Percentiles rank a stretch among this genome's conserved stretches.
Evolutionary conservation across 257 asterid species (phyloP).

Genomic region (Paraleonurus japonicus): DNA sequence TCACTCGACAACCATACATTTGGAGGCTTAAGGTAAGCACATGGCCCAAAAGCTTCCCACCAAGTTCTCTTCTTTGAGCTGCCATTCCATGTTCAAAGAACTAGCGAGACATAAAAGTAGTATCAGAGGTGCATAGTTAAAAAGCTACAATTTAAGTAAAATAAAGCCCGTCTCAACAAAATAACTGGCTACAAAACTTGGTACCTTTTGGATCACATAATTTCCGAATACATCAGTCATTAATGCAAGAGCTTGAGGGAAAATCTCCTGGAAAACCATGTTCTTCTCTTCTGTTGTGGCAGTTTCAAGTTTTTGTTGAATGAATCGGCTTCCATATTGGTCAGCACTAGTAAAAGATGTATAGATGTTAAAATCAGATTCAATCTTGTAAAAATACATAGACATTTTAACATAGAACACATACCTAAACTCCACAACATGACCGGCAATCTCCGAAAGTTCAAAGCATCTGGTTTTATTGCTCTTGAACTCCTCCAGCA

Average conservation of each 20-base stretch:
- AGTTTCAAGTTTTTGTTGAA: slow-evolving; percentile 95
- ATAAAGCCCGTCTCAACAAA: slow-evolving; percentile 1
- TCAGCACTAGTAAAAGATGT: slow-evolving; percentile 58
- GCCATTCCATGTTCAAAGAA: slow-evolving; percentile 96
- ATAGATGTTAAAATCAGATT: slow-evolving; percentile 18
- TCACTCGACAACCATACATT: slow-evolving; percentile 98
- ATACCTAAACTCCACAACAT: slow-evolving; percentile 95
- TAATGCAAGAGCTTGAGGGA: slow-evolving; percentile 83
- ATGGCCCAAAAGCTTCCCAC: slow-evolving; percentile 79
- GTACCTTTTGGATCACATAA: slow-evolving; percentile 95
- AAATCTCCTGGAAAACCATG: slow-evolving; percentile 89
- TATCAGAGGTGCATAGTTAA: not conserved
- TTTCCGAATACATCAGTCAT: slow-evolving; percentile 98
- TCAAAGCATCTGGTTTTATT: slow-evolving; percentile 91
- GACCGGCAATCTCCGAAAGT: slow-evolving; percentile 83
- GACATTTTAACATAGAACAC: not conserved
- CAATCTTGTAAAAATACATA: not conserved
- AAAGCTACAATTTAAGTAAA: slow-evolving; percentile 10
- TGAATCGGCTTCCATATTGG: slow-evolving; percentile 98
- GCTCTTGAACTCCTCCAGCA: slow-evolving; percentile 94
- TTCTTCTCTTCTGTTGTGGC: slow-evolving; percentile 85
- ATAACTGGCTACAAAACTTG: not conserved
- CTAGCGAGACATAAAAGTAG: slow-evolving; percentile 38
- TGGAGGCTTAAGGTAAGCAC: slow-evolving; percentile 93
- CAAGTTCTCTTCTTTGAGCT: slow-evolving; percentile 83